These are phyloP conservation scores for Penicillium maclennaniae DNA, from an alignment of 495 filamentous ascomycete species.

Conservation along the genomic window DNA sequence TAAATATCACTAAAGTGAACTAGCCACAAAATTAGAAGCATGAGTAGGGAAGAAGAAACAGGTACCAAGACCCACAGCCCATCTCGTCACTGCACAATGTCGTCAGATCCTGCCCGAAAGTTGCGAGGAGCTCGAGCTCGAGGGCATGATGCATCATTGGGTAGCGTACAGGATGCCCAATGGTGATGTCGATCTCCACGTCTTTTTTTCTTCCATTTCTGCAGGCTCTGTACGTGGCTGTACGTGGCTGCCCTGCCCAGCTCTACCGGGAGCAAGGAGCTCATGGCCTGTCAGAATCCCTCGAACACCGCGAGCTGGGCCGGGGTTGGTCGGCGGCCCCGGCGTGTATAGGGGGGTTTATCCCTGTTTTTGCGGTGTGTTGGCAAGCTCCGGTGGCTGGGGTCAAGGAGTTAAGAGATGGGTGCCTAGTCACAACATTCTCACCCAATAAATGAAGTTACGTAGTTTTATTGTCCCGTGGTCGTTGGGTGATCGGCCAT, in stretches of 20 bases:
- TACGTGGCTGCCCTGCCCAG: slow-evolving; percentile 7
- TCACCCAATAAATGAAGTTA: background rate
- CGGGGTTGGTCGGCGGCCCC: background rate
- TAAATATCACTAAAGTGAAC: background rate
- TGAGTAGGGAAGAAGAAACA: background rate
- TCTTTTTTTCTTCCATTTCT: too few relatives aligned
- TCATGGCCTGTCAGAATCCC: slow-evolving; percentile 11
- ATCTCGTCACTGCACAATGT: slow-evolving; percentile 8
- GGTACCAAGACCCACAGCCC: background rate
- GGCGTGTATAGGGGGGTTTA: slow-evolving; percentile 1
- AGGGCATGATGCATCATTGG: slow-evolving; percentile 2
- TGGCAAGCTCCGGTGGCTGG: background rate
- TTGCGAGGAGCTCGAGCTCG: slow-evolving; percentile 3
- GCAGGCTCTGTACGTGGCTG: too few relatives aligned
- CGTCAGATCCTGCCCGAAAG: slow-evolving; percentile 11
- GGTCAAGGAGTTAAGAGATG: background rate
- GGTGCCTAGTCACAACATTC: background rate
- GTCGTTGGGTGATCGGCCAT: background rate
- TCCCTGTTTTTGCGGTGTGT: slow-evolving; percentile 15
- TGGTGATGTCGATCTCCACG: background rate
- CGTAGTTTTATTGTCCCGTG: background rate
- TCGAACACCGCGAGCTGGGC: background rate
- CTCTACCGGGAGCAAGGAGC: slow-evolving; percentile 16
- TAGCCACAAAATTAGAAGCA: too few relatives aligned
- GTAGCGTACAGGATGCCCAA: slow-evolving; percentile 4